Conservation (phyloP, 2,329 filamentous ascomycete genomes). For the Raffaelea deltoideospora region DNA sequence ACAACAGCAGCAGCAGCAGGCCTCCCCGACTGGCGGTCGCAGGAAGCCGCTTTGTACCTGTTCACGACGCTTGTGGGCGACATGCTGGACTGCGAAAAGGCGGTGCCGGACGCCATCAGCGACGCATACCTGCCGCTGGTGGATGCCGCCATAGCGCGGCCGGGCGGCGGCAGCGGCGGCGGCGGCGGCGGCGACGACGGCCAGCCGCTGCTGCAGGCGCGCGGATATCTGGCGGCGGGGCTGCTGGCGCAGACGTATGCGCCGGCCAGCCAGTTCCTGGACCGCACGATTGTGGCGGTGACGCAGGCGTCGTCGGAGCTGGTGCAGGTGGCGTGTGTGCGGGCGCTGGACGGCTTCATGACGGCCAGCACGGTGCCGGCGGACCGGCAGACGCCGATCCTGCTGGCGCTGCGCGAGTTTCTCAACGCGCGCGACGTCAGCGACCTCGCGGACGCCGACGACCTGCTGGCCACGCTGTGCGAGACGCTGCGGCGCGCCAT, state of each 20-base stretch:
- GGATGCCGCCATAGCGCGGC: slow-evolving; percentile 56
- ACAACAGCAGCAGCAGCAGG: not conserved
- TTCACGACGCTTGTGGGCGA: slow-evolving; percentile 75
- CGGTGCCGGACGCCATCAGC: slow-evolving; percentile 53
- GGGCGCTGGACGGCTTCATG: slow-evolving; percentile 59
- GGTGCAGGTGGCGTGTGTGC: slow-evolving; percentile 83
- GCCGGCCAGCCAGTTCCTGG: slow-evolving; percentile 49
- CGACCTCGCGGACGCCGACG: slow-evolving; percentile 78
- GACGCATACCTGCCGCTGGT: slow-evolving; percentile 68
- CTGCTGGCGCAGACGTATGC: slow-evolving; percentile 56
- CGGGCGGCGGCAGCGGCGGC: too few relatives aligned
- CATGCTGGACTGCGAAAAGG: slow-evolving; percentile 61
- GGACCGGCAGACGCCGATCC: slow-evolving; percentile 45
- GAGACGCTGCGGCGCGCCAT: slow-evolving; percentile 78
- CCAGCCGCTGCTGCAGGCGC: slow-evolving; percentile 65
- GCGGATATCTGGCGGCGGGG: slow-evolving; percentile 77
- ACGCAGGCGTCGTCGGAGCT: slow-evolving; percentile 55
- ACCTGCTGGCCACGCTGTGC: slow-evolving; percentile 78
- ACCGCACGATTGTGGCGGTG: slow-evolving; percentile 62
- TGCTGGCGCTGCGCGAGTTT: slow-evolving; percentile 55
- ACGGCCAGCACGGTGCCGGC: slow-evolving; percentile 23
- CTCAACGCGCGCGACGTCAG: slow-evolving; percentile 65
- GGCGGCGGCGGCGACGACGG: too few relatives aligned
- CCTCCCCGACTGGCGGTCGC: slow-evolving; percentile 37
- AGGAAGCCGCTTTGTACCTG: slow-evolving; percentile 72